Evolutionary conservation across 2,329 filamentous ascomycete species (phyloP).

Genomic region (Penicillium griseofulvum): DNA sequence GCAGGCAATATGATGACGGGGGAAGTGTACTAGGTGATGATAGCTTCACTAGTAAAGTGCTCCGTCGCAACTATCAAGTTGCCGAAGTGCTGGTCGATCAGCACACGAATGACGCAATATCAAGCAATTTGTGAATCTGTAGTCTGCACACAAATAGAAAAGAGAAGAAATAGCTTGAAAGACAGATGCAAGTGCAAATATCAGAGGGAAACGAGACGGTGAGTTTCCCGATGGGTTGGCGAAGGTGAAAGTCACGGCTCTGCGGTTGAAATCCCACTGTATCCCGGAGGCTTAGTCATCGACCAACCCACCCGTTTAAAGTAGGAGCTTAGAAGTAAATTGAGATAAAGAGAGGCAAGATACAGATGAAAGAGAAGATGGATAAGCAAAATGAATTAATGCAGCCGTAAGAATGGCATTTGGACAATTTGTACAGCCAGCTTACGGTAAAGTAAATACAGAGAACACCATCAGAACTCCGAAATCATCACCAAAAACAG

Average conservation of each 20-base stretch:
- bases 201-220: constrained; percentile 1
- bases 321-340: constrained; percentile 6
- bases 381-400: background rate
- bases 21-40: constrained; percentile 26
- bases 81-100: constrained; percentile 19
- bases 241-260: constrained; percentile 37
- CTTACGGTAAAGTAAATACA: constrained; percentile 18
- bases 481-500: background rate
- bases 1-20: background rate
- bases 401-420: constrained; percentile 12
- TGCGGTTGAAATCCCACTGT: constrained; percentile 38
- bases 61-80: constrained; percentile 23
- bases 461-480: constrained; percentile 13
- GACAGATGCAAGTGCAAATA: background rate
- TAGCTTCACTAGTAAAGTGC: constrained; percentile 9
- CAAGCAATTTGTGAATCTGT: background rate
- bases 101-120: constrained; percentile 9
- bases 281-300: constrained; percentile 36
- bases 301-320: background rate
- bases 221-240: constrained; percentile 29
- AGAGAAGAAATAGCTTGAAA: background rate
- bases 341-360: background rate
- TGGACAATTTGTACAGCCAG: constrained; percentile 20
- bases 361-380: background rate
- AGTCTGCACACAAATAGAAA: background rate